Conservation (phyloP, 2,329 filamentous ascomycete genomes). For the Cladosporium colombiae region DNA sequence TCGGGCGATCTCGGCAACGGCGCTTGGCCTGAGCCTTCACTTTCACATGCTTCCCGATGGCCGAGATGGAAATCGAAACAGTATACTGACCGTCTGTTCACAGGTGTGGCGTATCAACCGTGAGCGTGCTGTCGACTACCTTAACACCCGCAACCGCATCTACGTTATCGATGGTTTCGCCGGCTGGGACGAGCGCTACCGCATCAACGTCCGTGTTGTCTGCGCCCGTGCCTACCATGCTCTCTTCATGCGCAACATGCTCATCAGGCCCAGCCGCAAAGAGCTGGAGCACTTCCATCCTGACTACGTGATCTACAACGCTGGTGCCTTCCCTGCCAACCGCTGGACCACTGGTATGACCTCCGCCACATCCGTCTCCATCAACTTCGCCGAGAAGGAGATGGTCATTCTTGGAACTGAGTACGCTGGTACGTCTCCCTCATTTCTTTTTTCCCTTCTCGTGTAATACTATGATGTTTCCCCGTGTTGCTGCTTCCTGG, state of each 20-base stretch:
- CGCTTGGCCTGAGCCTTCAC: constrained; percentile 14
- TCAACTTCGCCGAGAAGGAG: constrained; percentile 99
- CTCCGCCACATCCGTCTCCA: constrained; percentile 92
- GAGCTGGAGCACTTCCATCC: constrained; percentile 98
- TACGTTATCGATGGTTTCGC: constrained; percentile 98
- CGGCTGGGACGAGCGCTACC: constrained; percentile 98
- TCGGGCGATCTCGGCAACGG: constrained; percentile 20
- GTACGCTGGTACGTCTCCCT: constrained; percentile 69
- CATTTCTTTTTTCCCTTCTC: no score
- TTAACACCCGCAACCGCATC: constrained; percentile 98
- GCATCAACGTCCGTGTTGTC: constrained; percentile 95
- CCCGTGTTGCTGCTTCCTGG: no score
- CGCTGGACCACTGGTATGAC: constrained; percentile 98
- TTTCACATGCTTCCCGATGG: constrained; percentile 17
- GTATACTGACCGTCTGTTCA: constrained; percentile 9
- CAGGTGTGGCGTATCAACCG: constrained; percentile 99
- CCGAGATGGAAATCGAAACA: neutral
- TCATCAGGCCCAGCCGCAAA: constrained; percentile 87
- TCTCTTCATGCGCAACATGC: constrained; percentile 99
- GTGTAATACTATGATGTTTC: no score
- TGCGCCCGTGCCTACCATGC: constrained; percentile 99
- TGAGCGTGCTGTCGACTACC: constrained; percentile 96
- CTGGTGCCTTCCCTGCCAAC: constrained; percentile 97
- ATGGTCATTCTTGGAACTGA: constrained; percentile 99
- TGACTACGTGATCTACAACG: constrained; percentile 99